A percentile compares a stretch with the other conserved stretches of the same genome.
These are phyloP conservation scores for Aurifilum marmelostoma DNA, from an alignment of 2,329 filamentous ascomycete genomes.

Conservation along the genomic window DNA sequence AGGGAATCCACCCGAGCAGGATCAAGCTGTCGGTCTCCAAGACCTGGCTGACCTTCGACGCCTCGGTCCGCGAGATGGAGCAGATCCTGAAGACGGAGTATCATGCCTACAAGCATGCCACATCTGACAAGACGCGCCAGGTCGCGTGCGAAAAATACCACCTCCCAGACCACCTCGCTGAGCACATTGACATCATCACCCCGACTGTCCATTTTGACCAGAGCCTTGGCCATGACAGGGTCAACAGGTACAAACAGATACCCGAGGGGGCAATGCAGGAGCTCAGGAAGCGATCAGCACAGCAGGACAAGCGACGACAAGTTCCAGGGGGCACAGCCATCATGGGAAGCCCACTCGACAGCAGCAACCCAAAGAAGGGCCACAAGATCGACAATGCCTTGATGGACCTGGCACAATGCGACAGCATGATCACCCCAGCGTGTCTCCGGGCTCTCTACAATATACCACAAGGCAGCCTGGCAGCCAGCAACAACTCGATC, in stretches of 20 bases:
- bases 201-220: constrained; percentile 45
- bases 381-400: constrained; percentile 37
- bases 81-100: constrained; percentile 56
- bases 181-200: constrained; percentile 47
- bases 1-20: constrained; percentile 52
- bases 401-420: constrained; percentile 46
- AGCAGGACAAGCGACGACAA: constrained; percentile 31
- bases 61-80: constrained; percentile 57
- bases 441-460: constrained; percentile 56
- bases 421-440: constrained; percentile 58
- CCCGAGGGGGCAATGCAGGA: constrained; percentile 32
- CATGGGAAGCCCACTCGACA: constrained; percentile 35
- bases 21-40: constrained; percentile 54
- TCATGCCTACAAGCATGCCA: constrained; percentile 51
- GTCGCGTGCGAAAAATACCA: constrained; percentile 48
- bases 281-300: constrained; percentile 34
- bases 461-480: constrained; percentile 44
- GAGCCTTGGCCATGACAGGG: constrained; percentile 35
- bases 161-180: constrained; percentile 40
- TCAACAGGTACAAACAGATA: constrained; percentile 33
- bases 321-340: constrained; percentile 33
- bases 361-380: constrained; percentile 39
- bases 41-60: constrained; percentile 59
- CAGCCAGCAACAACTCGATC: constrained; percentile 48
- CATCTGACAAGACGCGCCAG: constrained; percentile 38